Percentiles rank a stretch among this genome's conserved stretches.
Conservation (phyloP, 495 filamentous ascomycete genomes). For the Durotheca rogersii region DNA sequence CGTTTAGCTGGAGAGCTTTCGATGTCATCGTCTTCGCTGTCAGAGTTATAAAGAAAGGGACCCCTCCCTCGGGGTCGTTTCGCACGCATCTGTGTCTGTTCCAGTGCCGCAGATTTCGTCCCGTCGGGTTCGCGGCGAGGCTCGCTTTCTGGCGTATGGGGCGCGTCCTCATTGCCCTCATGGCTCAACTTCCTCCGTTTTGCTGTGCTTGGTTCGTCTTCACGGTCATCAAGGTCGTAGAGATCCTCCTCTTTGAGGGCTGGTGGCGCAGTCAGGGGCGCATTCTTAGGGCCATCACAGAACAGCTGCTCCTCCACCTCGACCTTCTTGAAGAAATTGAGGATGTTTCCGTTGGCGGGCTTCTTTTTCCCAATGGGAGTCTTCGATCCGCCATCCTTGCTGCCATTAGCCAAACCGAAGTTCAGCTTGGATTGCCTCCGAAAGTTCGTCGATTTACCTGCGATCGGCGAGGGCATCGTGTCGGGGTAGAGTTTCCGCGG, state of each 20-base stretch:
- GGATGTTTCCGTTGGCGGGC: conserved; percentile 67
- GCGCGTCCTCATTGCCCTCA: not conserved
- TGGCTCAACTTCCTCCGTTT: conserved; percentile 36
- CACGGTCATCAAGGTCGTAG: conserved; percentile 22
- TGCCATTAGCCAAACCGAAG: conserved; percentile 18
- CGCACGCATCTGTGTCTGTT: conserved; percentile 1
- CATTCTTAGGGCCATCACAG: conserved; percentile 16
- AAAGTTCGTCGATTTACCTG: conserved; percentile 22
- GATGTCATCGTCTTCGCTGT: conserved; percentile 58
- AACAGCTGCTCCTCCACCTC: conserved; percentile 38
- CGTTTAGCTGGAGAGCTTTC: conserved; percentile 4
- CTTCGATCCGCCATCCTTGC: conserved; percentile 19
- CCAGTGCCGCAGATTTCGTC: not conserved
- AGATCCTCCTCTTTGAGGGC: conserved; percentile 26
- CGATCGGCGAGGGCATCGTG: conserved; percentile 17
- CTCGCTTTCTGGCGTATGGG: not conserved
- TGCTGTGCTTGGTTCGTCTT: conserved; percentile 24
- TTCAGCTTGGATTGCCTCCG: conserved; percentile 31
- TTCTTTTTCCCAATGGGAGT: conserved; percentile 30
- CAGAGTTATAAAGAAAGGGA: conserved; percentile 68
- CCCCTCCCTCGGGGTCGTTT: conserved; percentile 35
- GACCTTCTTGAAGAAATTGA: conserved; percentile 42
- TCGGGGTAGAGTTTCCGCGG: not conserved
- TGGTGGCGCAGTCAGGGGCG: conserved; percentile 3
- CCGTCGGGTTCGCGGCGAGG: conserved; percentile 1